Base-by-base conservation (phyloP, 169 alveolate species). In the Plasmodium blacklocki region DNA sequence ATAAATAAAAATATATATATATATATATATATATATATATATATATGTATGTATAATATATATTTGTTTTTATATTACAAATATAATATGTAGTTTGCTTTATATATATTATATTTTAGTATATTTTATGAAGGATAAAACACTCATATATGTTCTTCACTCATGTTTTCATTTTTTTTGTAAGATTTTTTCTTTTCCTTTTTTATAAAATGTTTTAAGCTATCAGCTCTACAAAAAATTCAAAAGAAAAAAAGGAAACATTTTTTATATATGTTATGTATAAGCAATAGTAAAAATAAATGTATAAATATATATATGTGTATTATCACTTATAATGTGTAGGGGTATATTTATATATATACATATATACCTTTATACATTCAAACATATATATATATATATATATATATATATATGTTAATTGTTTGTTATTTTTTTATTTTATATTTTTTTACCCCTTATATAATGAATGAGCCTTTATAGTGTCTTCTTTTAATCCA, bases 131-230 rank as follows among this genome's bases (percentile, higher is more conserved):
- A 32, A 32, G 7, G 0, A 6, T 4, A 6, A 56, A 56, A 56
- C 8, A 2, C 19, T 11, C 52, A 70, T 47, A 70, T 14, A 18
- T 70, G 19, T n/a, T 64, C 76, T 76, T 54, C 67, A 50, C 66
- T 19, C 29, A 14, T 43, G 29, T 76, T 47, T 29, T 18, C 49
- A 6, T 54, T 70, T 56, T 58, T 43, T 64, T 76, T 52, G 68
- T 26, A 50, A 45, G 45, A n/a, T 67, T 76, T 76, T 67, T 67
- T 76, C 23, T 64, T 76, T 76, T 76, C 73, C 67, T 76, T 76
- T 56, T 76, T 76, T 56, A 76, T 63, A 64, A 76, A 64, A 39
- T 63, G 19, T 26, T 76, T 43, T 43, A 76, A 52, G 45, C 88
- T 76, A 63, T 67, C 56, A 64, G 75, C 63, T 58, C 88, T 76